These are phyloP conservation scores for Psilocybe sp. DNA, from an alignment of 768 basidiomycete species.

Conservation along the genomic window DNA sequence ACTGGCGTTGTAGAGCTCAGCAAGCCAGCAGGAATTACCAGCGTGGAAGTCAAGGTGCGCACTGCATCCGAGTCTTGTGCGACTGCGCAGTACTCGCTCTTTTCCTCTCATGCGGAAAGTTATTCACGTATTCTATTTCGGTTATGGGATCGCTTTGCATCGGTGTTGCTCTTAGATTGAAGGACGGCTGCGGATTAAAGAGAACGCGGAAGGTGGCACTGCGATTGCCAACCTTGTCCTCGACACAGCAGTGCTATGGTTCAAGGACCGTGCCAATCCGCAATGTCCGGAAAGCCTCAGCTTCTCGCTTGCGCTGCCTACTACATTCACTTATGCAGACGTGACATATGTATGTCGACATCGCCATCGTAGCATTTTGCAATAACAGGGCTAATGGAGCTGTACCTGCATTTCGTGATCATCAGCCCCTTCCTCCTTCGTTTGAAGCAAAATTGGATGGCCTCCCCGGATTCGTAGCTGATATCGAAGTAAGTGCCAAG, in stretches of 20 bases:
- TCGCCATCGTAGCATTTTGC: conserved; percentile 5
- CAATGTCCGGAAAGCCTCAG: conserved; percentile 51
- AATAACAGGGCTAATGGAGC: neutral
- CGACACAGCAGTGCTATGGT: conserved; percentile 56
- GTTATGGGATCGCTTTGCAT: too few species aligned
- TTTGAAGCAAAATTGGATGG: conserved; percentile 67
- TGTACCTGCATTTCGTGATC: neutral
- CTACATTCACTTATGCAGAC: conserved; percentile 52
- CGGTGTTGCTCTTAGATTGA: conserved; percentile 43
- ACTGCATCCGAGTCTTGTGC: too few species aligned
- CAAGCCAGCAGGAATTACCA: conserved; percentile 53
- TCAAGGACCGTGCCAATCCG: conserved; percentile 36
- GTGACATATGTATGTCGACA: conserved; percentile 53
- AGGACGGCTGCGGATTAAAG: conserved; percentile 54
- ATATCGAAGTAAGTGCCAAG: conserved; percentile 40
- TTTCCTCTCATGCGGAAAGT: conserved; percentile 1
- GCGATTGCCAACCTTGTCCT: conserved; percentile 49
- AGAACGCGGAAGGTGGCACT: conserved; percentile 67
- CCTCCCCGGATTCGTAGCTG: conserved; percentile 69
- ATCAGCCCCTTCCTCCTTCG: conserved; percentile 67
- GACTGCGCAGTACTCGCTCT: too few species aligned
- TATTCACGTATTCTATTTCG: conserved; percentile 7
- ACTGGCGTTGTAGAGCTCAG: conserved; percentile 54
- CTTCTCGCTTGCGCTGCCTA: conserved; percentile 58
- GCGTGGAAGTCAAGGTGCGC: conserved; percentile 62